A percentile compares a stretch with the other conserved stretches of the same genome.
Conservation (phyloP, 352 stramenopile species). For the Phytophthora tubulina region DNA sequence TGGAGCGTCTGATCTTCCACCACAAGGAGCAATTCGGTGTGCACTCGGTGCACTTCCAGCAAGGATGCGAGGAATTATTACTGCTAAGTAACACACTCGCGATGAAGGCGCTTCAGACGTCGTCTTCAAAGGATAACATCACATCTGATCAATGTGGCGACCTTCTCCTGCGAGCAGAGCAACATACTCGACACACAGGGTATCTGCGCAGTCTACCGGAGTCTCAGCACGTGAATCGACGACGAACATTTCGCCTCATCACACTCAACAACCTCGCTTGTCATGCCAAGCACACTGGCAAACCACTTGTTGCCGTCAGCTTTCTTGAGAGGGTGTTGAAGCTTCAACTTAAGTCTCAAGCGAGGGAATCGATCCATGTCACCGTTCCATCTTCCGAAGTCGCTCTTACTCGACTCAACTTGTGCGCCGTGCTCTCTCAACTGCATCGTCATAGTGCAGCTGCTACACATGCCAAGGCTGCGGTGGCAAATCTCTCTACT, state of each 20-base stretch:
- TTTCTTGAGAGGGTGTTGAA: slow-evolving; percentile 62
- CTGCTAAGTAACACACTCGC: slow-evolving; percentile 67
- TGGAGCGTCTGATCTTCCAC: slow-evolving; percentile 53
- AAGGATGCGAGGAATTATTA: slow-evolving; percentile 70
- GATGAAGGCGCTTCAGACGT: slow-evolving; percentile 55
- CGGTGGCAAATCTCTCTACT: slow-evolving; percentile 45
- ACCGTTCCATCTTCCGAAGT: slow-evolving; percentile 33
- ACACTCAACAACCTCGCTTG: slow-evolving; percentile 80
- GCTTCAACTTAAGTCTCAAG: slow-evolving; percentile 49
- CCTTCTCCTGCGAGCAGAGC: slow-evolving; percentile 55
- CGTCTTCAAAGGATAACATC: slow-evolving; percentile 4
- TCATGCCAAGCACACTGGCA: slow-evolving; percentile 54
- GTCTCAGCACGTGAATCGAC: slow-evolving; percentile 30
- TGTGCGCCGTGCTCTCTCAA: slow-evolving; percentile 71
- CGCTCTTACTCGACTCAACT: slow-evolving; percentile 67
- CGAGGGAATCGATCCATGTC: slow-evolving; percentile 6
- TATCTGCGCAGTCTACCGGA: slow-evolving; percentile 48
- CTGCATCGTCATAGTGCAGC: slow-evolving; percentile 57
- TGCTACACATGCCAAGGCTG: slow-evolving; percentile 54
- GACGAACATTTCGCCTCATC: slow-evolving; percentile 53
- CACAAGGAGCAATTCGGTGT: slow-evolving; percentile 62
- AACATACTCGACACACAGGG: slow-evolving; percentile 58
- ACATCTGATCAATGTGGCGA: slow-evolving; percentile 35
- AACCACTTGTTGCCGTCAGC: slow-evolving; percentile 50
- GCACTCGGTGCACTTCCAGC: slow-evolving; percentile 54